Evolutionary conservation across 805 yeast genomes (phyloP).

Genomic region (Suhomyces sp.): DNA sequence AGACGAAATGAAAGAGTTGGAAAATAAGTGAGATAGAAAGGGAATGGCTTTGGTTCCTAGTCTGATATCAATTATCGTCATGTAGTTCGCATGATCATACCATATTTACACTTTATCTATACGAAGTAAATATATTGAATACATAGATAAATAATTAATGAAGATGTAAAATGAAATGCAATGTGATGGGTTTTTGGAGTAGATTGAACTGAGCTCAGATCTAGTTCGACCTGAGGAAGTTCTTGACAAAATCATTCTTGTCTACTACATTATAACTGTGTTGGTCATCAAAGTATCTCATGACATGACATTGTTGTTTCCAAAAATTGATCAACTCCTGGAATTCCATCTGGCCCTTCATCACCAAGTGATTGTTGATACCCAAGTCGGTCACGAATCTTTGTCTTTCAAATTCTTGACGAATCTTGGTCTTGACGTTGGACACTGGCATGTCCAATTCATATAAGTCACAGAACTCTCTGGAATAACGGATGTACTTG

Average conservation of each 20-base stretch:
- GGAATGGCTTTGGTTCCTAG: too few relatives aligned
- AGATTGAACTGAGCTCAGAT: background rate
- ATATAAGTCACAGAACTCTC: slow-evolving; percentile 59
- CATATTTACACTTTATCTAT: too few relatives aligned
- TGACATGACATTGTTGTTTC: slow-evolving; percentile 84
- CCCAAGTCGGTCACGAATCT: slow-evolving; percentile 68
- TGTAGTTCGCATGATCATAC: too few relatives aligned
- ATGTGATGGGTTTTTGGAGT: too few relatives aligned
- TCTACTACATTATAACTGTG: slow-evolving; percentile 53
- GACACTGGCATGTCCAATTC: slow-evolving; percentile 78
- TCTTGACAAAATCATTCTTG: slow-evolving; percentile 64
- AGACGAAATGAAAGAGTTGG: too few relatives aligned
- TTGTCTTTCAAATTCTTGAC: slow-evolving; percentile 88
- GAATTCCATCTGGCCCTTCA: slow-evolving; percentile 88
- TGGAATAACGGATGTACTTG: slow-evolving; percentile 63
- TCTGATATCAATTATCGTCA: too few relatives aligned
- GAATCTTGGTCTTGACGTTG: slow-evolving; percentile 73
- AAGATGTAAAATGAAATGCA: too few relatives aligned
- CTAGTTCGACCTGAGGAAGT: slow-evolving; percentile 65
- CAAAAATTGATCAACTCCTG: slow-evolving; percentile 86
- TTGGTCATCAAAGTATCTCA: slow-evolving; percentile 76
- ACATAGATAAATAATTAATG: too few relatives aligned
- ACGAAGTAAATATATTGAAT: too few relatives aligned
- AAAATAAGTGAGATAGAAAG: too few relatives aligned
- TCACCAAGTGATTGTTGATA: slow-evolving; percentile 64